A percentile compares a stretch with the other conserved stretches of the same genome.
phyloP scores from a whole-genome alignment of 192 early-diverging fungal genomes.

The Chytriomyces confervae region DNA sequence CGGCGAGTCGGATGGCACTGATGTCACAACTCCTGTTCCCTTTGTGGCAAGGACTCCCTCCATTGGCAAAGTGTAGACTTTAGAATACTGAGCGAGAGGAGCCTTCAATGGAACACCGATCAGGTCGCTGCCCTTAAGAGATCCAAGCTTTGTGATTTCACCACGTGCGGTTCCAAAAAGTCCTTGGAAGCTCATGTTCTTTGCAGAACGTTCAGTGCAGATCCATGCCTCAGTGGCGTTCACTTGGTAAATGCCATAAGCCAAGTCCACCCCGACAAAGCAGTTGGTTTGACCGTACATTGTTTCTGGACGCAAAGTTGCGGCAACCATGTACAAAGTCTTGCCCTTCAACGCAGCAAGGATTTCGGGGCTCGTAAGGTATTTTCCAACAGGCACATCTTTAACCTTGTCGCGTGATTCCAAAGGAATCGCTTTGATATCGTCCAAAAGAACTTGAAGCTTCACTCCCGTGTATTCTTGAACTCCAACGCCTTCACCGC shows the following conservation, averaged over 20 bases:
- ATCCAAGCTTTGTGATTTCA: conserved; percentile 69
- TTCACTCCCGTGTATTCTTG: conserved; percentile 98
- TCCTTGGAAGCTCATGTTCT: conserved; percentile 97
- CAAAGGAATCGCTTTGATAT: conserved; percentile 39
- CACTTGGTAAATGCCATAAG: conserved; percentile 87
- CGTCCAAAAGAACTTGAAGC: conserved; percentile 75
- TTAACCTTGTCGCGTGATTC: conserved; percentile 51
- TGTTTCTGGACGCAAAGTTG: conserved; percentile 96
- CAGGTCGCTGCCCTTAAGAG: conserved; percentile 78
- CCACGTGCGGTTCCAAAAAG: conserved; percentile 73
- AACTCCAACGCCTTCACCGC: conserved; percentile 91
- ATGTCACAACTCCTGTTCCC: conserved; percentile 98
- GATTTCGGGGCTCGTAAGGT: conserved; percentile 55
- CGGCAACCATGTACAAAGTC: conserved; percentile 89
- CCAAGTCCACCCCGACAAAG: conserved; percentile 90
- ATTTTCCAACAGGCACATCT: conserved; percentile 59
- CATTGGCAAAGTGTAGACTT: conserved; percentile 96
- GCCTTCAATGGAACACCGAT: conserved; percentile 90
- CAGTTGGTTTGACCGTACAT: conserved; percentile 99
- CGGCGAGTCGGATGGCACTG: conserved; percentile 98
- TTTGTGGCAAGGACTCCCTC: conserved; percentile 93
- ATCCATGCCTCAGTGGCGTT: conserved; percentile 84
- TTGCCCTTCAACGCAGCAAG: conserved; percentile 70
- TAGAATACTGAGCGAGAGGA: conserved; percentile 76
- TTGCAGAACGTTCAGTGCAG: conserved; percentile 89